Percentiles rank a stretch among this genome's conserved stretches.
Conservation (phyloP, 2,329 filamentous ascomycete genomes). For the Colletotrichum salicis region DNA sequence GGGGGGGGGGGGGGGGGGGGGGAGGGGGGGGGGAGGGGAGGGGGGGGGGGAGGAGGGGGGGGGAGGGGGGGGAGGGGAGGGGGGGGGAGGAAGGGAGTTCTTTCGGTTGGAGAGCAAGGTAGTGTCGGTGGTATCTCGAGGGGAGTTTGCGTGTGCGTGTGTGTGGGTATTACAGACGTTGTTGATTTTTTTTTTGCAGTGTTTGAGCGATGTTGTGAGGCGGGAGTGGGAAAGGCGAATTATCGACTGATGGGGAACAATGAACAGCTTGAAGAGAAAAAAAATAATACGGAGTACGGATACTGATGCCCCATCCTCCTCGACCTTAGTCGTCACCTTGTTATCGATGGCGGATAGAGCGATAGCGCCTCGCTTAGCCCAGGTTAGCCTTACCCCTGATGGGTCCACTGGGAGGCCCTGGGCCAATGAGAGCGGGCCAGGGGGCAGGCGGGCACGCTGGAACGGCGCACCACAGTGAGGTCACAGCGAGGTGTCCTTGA, state of each 20-base stretch:
- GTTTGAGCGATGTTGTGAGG: conserved; percentile 23
- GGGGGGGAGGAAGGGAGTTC: not conserved
- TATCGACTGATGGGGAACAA: conserved; percentile 35
- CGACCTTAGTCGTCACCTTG: conserved; percentile 35
- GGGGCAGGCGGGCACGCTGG: conserved; percentile 22
- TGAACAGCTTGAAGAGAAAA: conserved; percentile 35
- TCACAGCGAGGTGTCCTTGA: conserved; percentile 25
- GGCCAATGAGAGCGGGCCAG: not conserved
- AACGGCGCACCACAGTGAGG: conserved; percentile 33
- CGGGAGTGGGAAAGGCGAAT: conserved; percentile 29
- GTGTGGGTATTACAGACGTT: conserved; percentile 28
- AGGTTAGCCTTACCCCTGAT: conserved; percentile 31
- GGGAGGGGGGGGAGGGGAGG: no score
- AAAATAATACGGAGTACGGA: conserved; percentile 33
- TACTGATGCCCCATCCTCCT: conserved; percentile 34
- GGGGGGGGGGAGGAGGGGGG: no score
- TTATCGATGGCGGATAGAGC: conserved; percentile 36
- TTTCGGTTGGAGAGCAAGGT: conserved; percentile 1
- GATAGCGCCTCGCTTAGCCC: conserved; percentile 37
- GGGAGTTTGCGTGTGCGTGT: not conserved
- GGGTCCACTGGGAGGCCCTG: not conserved
- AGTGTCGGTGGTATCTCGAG: conserved; percentile 23
- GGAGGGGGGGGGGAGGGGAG: no score
- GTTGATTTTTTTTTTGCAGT: conserved; percentile 5
- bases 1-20: no score